Evolutionary conservation across 805 yeast genomes (phyloP).

Genomic region (Kodamaea jinghongensis): DNA sequence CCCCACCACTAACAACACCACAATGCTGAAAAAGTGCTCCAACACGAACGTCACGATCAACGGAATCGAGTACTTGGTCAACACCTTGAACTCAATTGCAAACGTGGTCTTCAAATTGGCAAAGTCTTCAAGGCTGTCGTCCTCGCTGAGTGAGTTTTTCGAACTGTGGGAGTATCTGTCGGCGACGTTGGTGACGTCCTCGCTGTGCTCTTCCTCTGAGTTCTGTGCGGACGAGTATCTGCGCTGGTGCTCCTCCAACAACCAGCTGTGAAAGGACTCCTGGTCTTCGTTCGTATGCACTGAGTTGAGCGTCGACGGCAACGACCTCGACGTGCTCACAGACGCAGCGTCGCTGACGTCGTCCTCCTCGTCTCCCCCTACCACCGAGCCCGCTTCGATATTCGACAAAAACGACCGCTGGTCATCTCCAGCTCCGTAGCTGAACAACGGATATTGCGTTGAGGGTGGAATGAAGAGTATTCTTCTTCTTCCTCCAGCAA

Average conservation of each 20-base stretch:
- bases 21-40: conserved; percentile 44
- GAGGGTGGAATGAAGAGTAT: conserved; percentile 44
- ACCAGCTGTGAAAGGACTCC: conserved; percentile 43
- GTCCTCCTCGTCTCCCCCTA: conserved; percentile 22
- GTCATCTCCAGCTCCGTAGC: conserved; percentile 44
- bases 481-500: conserved; percentile 37
- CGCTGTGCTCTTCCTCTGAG: conserved; percentile 5
- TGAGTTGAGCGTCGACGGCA: conserved; percentile 40
- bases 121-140: conserved; percentile 28
- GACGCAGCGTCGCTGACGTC: conserved; percentile 39
- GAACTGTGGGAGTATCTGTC: conserved; percentile 5
- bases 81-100: conserved; percentile 25
- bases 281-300: conserved; percentile 35
- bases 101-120: conserved; percentile 27
- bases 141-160: background rate
- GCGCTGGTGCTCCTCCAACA: conserved; percentile 42
- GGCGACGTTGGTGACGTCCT: background rate
- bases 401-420: conserved; percentile 43
- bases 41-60: conserved; percentile 39
- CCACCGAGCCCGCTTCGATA: conserved; percentile 34
- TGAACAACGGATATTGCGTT: conserved; percentile 40
- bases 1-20: conserved; percentile 43
- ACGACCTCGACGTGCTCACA: conserved; percentile 38
- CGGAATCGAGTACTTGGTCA: conserved; percentile 37
- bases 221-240: conserved; percentile 23